Percentiles rank a stretch among this genome's conserved stretches.
These are phyloP conservation scores for Colletotrichum sp. DNA, from an alignment of 2,329 filamentous ascomycete species.

Conservation along the genomic window DNA sequence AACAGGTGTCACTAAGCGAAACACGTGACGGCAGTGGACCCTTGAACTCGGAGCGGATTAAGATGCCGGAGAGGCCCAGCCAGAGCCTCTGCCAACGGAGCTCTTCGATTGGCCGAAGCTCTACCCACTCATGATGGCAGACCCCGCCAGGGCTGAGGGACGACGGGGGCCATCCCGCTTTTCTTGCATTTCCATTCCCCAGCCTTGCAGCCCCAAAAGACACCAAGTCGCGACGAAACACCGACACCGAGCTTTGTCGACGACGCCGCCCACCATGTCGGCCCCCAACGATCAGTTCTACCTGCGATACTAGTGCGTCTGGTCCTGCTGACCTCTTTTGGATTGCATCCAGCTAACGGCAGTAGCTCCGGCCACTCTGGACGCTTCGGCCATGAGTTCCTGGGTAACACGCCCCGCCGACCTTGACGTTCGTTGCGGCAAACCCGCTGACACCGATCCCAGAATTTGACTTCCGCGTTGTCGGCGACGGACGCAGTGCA, in stretches of 20 bases:
- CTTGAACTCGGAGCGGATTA: conserved; percentile 19
- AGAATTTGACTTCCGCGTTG: conserved; percentile 97
- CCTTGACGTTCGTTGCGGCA: background rate
- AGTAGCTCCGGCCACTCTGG: conserved; percentile 94
- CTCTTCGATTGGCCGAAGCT: conserved; percentile 11
- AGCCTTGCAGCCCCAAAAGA: conserved; percentile 21
- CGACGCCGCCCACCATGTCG: conserved; percentile 57
- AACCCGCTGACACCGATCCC: conserved; percentile 22
- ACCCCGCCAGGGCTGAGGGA: conserved; percentile 17
- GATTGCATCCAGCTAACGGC: conserved; percentile 13
- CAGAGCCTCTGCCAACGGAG: background rate
- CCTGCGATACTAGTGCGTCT: conserved; percentile 90
- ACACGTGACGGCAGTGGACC: conserved; percentile 34
- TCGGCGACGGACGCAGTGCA: conserved; percentile 91
- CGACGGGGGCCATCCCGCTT: conserved; percentile 9
- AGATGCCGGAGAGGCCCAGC: background rate
- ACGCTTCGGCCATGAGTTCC: conserved; percentile 96
- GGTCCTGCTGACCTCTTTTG: background rate
- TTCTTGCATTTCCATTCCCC: conserved; percentile 12
- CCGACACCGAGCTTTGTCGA: background rate
- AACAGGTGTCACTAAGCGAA: conserved; percentile 46
- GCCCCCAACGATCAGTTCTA: conserved; percentile 85
- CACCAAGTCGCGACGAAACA: conserved; percentile 23
- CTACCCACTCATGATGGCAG: background rate
- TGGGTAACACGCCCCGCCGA: conserved; percentile 64